Evolutionary conservation across 2,329 filamentous ascomycete genomes (phyloP).

Genomic region (Aschersonia sp.): DNA sequence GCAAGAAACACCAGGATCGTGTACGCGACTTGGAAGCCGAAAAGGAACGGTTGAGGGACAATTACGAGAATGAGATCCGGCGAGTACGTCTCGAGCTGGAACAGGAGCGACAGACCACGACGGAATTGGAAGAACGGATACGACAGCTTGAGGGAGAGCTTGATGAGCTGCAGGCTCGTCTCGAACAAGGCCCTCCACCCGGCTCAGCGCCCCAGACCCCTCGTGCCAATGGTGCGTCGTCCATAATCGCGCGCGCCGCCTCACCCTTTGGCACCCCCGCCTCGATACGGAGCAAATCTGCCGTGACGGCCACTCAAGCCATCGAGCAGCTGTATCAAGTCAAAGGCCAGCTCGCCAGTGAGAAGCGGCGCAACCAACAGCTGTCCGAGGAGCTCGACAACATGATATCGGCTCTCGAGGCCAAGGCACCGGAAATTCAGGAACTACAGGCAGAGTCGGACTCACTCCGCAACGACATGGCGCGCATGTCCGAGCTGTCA

Average conservation of each 20-base stretch:
- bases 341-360: constrained; percentile 58
- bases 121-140: constrained; percentile 30
- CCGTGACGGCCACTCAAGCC: constrained; percentile 45
- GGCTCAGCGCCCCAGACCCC: constrained; percentile 46
- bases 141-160: constrained; percentile 37
- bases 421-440: constrained; percentile 74
- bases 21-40: constrained; percentile 56
- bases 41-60: constrained; percentile 44
- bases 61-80: constrained; percentile 45
- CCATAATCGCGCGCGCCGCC: constrained; percentile 30
- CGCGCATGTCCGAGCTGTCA: constrained; percentile 72
- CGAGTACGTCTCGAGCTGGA: constrained; percentile 42
- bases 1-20: constrained; percentile 55
- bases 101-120: constrained; percentile 31
- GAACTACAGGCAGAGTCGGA: constrained; percentile 73
- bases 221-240: constrained; percentile 36
- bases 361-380: constrained; percentile 60
- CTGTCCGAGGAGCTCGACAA: constrained; percentile 69
- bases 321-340: constrained; percentile 50
- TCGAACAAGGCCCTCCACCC: constrained; percentile 25
- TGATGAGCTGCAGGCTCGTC: constrained; percentile 34
- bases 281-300: constrained; percentile 39
- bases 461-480: constrained; percentile 63
- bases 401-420: constrained; percentile 72
- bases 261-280: constrained; percentile 49